Conservation (phyloP, 2,329 filamentous ascomycete species). For the Hypomyces perniciosus region DNA sequence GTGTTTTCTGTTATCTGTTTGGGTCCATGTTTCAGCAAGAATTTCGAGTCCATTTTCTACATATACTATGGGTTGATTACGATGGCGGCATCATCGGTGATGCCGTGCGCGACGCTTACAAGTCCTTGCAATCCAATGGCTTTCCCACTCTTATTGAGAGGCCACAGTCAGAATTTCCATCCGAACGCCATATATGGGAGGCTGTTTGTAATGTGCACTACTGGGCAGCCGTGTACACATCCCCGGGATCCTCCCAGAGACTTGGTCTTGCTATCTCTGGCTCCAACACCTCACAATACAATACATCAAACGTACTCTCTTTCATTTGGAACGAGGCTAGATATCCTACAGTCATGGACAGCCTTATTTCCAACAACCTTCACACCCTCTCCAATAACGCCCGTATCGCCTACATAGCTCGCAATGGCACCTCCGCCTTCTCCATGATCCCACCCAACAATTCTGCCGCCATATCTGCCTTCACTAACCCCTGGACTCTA, state of each 20-base stretch:
- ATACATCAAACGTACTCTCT: conserved; percentile 13
- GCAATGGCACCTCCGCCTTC: conserved; percentile 15
- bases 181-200: conserved; percentile 6
- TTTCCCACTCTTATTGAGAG: conserved; percentile 17
- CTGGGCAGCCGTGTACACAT: conserved; percentile 18
- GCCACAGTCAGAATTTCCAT: conserved; percentile 9
- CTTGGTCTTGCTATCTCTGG: conserved; percentile 13
- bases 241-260: conserved; percentile 9
- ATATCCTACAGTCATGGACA: conserved; percentile 15
- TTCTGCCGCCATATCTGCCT: conserved; percentile 13
- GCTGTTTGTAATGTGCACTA: conserved; percentile 15
- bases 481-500: conserved; percentile 19
- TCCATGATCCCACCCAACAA: conserved; percentile 12
- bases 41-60: conserved; percentile 14
- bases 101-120: conserved; percentile 18
- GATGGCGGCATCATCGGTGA: conserved; percentile 18
- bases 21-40: conserved; percentile 18
- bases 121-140: conserved; percentile 9
- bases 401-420: conserved; percentile 13
- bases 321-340: conserved; percentile 19
- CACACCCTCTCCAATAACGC: conserved; percentile 12
- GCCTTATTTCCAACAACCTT: conserved; percentile 13
- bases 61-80: conserved; percentile 20
- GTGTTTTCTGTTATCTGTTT: conserved; percentile 20
- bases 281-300: conserved; percentile 10